Base-by-base conservation (phyloP, 1,284 basidiomycete species). In the Trametes pubescens region DNA sequence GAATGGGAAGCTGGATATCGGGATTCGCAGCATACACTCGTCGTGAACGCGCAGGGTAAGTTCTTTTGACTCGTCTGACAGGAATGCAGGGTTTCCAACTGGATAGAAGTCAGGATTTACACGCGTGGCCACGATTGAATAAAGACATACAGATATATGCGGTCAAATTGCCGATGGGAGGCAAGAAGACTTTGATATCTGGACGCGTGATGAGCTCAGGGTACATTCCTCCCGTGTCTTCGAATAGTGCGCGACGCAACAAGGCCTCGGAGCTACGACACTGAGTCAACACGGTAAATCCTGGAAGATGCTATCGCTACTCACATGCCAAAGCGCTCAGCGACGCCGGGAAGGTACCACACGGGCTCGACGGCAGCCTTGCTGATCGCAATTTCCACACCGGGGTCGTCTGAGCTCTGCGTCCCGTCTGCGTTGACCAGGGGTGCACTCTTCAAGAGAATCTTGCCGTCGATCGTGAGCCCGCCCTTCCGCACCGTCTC, bases 141-240 rank as follows among this genome's bases (percentile, higher is more conserved):
- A 11, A 80, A 82, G 65, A 51, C 49, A 11, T 73, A 90, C 94
- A 95, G 71, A 99, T 98, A 79, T 99, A 99, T 10, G 95, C 94
- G 0, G 96, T 97, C 71, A 96, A 76, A 43, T 90, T 90, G 2
- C 95, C 95, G 67, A 99, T 98, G 0, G 96, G 97, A 0, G 97
- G 96, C 0, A 98, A 84, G 84, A 98, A 98, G 26, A 96, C 86
- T 76, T 97, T 96, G 81, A 99, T 92, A 75, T 98, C 95, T 0
- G 94, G 95, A 16, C 96, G 89, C 11, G 96, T 98, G 71, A 99
- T 90, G 52, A 99, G 86, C 72, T 99, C 96, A 2, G 96, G 96
- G 77, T 98, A 97, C 91, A 96, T 96, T 73, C 95, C 96, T 71
- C 95, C 95, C 0, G 92, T 94, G 70, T 98, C 96, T 75, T 98